Evolutionary conservation across 805 yeast genomes (phyloP).

Genomic region (Nakazawaea anatomiae): DNA sequence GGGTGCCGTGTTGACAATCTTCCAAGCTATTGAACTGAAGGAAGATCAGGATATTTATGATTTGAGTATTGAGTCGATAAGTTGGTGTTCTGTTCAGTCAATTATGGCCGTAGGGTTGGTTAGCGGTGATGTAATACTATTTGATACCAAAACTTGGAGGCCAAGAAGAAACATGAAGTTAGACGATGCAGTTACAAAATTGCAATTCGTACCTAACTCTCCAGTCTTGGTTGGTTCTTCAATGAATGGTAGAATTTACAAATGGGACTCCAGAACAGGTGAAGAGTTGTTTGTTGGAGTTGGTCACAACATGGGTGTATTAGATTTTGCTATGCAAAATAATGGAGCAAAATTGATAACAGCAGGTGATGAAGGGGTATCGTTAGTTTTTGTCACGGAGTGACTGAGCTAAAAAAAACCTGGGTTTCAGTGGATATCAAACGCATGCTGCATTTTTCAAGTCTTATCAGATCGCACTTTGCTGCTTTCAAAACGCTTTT

Average conservation of each 20-base stretch:
- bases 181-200: slow-evolving; percentile 81
- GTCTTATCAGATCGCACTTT: too few species aligned
- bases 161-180: slow-evolving; percentile 64
- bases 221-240: slow-evolving; percentile 60
- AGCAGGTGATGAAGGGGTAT: slow-evolving; percentile 97
- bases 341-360: slow-evolving; percentile 69
- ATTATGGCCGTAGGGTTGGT: slow-evolving; percentile 86
- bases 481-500: too few species aligned
- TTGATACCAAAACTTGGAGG: slow-evolving; percentile 83
- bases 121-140: slow-evolving; percentile 77
- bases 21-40: slow-evolving; percentile 57
- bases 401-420: neutral
- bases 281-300: slow-evolving; percentile 68
- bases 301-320: slow-evolving; percentile 92
- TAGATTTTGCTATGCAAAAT: slow-evolving; percentile 72
- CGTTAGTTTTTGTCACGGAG: slow-evolving; percentile 53
- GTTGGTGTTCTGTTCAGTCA: slow-evolving; percentile 63
- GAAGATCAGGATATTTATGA: slow-evolving; percentile 54
- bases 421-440: too few species aligned
- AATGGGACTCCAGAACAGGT: slow-evolving; percentile 89
- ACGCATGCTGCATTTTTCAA: too few species aligned
- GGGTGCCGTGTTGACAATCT: slow-evolving; percentile 63
- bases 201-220: slow-evolving; percentile 51
- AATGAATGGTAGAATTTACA: slow-evolving; percentile 80
- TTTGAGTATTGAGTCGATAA: slow-evolving; percentile 71